Evolutionary conservation across 441 rosid genomes (phyloP).

Genomic region (Mallotus japonicus): DNA sequence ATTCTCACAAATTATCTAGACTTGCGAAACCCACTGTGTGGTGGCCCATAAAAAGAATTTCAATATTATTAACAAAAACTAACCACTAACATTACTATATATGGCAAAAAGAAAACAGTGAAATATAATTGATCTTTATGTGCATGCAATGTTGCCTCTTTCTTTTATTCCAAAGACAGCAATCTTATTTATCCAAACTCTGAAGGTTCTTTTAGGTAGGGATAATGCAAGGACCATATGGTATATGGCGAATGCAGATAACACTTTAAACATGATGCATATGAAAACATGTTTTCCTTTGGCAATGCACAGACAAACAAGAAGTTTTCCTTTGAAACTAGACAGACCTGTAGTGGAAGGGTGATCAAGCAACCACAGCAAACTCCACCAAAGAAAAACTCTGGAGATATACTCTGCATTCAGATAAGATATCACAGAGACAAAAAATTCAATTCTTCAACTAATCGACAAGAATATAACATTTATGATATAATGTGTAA

Average conservation of each 20-base stretch:
- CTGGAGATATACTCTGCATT: conserved; percentile 67
- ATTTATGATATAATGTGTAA: neutral
- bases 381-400: conserved; percentile 83
- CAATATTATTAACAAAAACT: too few relatives aligned
- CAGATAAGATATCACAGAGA: neutral
- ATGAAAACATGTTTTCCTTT: too few relatives aligned
- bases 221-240: neutral
- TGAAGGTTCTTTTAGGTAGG: neutral
- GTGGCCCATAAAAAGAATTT: too few relatives aligned
- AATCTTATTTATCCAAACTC: neutral
- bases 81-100: too few relatives aligned
- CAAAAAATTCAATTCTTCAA: too few relatives aligned
- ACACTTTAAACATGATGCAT: neutral
- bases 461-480: too few relatives aligned
- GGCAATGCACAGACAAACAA: too few relatives aligned
- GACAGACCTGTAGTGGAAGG: conserved; percentile 68
- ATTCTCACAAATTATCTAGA: too few relatives aligned
- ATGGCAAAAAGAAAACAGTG: too few relatives aligned
- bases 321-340: neutral
- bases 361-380: conserved; percentile 85
- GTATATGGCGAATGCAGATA: neutral
- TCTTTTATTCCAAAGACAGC: too few relatives aligned
- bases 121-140: too few relatives aligned
- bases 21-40: too few relatives aligned
- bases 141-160: neutral